Evolutionary conservation across 2,329 filamentous ascomycete genomes (phyloP), one percentile per base, ranked within the genome.

Genomic region (Aureobasidium vineae): DNA sequence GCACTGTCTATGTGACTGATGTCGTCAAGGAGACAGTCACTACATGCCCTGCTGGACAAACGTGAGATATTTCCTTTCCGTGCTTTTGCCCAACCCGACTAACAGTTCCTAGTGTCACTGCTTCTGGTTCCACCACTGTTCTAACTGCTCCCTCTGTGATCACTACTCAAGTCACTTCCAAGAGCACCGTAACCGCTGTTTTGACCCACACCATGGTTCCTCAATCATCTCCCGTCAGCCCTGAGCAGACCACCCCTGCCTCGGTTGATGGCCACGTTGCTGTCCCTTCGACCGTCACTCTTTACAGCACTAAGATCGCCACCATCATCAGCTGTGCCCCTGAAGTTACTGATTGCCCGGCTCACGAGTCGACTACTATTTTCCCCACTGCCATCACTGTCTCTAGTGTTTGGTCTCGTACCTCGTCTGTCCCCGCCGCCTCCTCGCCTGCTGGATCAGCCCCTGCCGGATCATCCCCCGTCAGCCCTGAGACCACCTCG

Each of bases 161-260:
- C 19, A 65, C 67, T 28, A 23, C 63, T 11, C 16, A 33, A 3
- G 16, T 57, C 53, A 57, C 67, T 21, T 67, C 72, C 19, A 71
- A 75, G 26, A 81, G 79, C 11, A 76, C 77, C n/a, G 71, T 82
- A 66, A 49, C 63, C n/a, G 31, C 28, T 19, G 52, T 49, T 8
- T 2, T 63, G 5, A 56, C 57, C 31, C n/a, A 41, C 11, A 63
- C 56, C 19, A 11, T 31, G 28, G 26, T 19, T 28, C 36, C 56
- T 43, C 40, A 52, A 16, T 60, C 66, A 41, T 57, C 66, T 31
- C 31, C 57, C 19, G 59, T 49, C 49, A 36, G 36, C 60, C 36
- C 50, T 15, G 31, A 31, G 13, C 28, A 61, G 40, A 57, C 43
- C 28, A 50, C 60, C 8, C 38, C 65, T 23, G 49, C 53, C 6